Evolutionary conservation across 164 flowering plant genomes (phyloP), one percentile per base, ranked within the genome.

Genomic region (Magnolia changhungtana): DNA sequence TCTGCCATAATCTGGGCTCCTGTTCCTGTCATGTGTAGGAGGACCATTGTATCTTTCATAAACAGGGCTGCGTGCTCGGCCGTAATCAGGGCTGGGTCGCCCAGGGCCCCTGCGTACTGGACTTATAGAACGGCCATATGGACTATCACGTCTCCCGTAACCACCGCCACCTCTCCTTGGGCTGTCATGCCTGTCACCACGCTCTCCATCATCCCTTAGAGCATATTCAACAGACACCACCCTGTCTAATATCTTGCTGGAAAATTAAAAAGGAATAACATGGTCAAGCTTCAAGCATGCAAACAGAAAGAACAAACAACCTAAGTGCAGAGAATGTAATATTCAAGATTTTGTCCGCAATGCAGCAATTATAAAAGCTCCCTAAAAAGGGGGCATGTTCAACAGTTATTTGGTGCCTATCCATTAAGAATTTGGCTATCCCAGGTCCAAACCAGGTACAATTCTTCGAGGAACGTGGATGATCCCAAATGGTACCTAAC

Each of bases 211-310:
- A 80, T 94, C 98, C 85, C 87, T 88, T 50, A 96, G 66, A 50
- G 99, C 98, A 88, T 92, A 96, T 78, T 94, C 99, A 75, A 96
- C 97, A 24, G 95, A 92, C 1, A 96, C 96, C 58, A 96, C 95
- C 78, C 99, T 87, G 77, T 94, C 99, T 45, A 90, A 55, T 71
- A 96, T 80, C 81, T 92, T 94, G 84, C 99, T 96, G 91, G 76
- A 70, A 63, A 61, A 1, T 52, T 0, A 14, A 21, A 20, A 6
- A 16, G 45, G 45, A 37, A 5, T 37, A 37, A 37, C 45, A 37
- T 0, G 0, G 7, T 37, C 45, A 37, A 3, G 45, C 45, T 37
- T 37, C 45, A 37, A 37, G 45, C 7, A 37, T 37, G 45, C 45
- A 37, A 37, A 37, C 45, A 37, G 7, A 37, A 37, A 37, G 45